A percentile compares a stretch with the other conserved stretches of the same genome.
phyloP scores from a whole-genome alignment of 2,329 filamentous ascomycete species.

The Rutstroemia sp. region DNA sequence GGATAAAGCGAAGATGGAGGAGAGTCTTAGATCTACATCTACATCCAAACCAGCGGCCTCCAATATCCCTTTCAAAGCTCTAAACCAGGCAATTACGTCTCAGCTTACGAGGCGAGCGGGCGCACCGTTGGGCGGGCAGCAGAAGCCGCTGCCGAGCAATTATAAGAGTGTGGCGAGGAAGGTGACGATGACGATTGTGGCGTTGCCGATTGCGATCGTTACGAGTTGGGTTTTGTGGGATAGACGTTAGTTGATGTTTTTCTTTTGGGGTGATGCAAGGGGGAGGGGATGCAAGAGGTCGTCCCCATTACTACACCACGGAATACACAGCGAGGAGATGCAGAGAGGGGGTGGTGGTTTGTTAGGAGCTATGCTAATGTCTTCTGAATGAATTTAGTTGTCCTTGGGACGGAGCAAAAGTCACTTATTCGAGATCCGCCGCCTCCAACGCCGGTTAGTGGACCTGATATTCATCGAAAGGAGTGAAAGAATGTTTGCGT shows the following conservation, averaged over 20 bases:
- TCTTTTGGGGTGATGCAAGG: neutral
- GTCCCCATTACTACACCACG: too few relatives aligned
- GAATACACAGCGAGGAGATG: too few relatives aligned
- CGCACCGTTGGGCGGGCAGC: slow-evolving; percentile 10
- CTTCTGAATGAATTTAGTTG: neutral
- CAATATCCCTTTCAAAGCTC: slow-evolving; percentile 19
- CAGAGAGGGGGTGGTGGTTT: neutral
- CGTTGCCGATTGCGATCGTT: slow-evolving; percentile 27
- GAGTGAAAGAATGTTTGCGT: too few relatives aligned
- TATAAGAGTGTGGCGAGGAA: slow-evolving; percentile 26
- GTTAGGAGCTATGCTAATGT: neutral
- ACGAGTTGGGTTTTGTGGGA: slow-evolving; percentile 30
- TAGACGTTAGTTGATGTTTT: slow-evolving; percentile 21
- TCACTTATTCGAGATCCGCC: slow-evolving; percentile 3
- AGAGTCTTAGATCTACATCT: neutral
- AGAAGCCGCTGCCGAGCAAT: slow-evolving; percentile 18
- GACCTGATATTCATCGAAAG: too few relatives aligned
- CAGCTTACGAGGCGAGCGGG: slow-evolving; percentile 23
- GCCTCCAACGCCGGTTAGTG: too few relatives aligned
- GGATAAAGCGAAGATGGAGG: too few relatives aligned
- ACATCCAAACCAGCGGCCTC: neutral
- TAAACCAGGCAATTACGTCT: slow-evolving; percentile 27
- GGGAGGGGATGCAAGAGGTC: too few relatives aligned
- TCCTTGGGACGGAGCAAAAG: neutral
- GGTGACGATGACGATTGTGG: slow-evolving; percentile 27